phyloP scores from a whole-genome alignment of 306 rosid species.

The Inga leiocalycina region DNA sequence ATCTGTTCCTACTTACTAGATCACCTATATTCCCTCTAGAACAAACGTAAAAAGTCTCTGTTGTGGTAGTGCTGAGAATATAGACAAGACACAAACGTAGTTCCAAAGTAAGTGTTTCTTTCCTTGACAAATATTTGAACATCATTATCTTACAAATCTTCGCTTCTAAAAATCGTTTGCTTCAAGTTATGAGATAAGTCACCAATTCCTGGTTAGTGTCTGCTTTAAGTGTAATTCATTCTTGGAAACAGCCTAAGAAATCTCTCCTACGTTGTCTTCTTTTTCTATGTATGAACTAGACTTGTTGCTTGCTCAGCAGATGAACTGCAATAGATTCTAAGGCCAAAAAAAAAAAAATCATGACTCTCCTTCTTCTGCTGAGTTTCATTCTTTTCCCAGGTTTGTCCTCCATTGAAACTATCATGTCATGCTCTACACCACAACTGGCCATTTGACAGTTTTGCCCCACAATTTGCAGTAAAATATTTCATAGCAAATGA shows the following conservation, averaged over 20 bases:
- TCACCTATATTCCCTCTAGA: too few species aligned
- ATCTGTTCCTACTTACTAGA: too few species aligned
- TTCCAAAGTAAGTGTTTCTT: background rate
- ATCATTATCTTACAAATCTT: background rate
- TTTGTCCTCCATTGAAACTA: background rate
- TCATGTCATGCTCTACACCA: background rate
- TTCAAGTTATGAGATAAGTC: background rate
- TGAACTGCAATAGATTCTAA: background rate
- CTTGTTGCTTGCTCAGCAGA: background rate
- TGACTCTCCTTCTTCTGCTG: slow-evolving; percentile 12
- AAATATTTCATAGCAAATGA: background rate
- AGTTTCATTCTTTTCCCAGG: background rate
- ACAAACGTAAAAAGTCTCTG: too few species aligned
- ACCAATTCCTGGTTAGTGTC: background rate
- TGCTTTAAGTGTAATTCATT: slow-evolving; percentile 1
- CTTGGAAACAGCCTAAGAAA: background rate
- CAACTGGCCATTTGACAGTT: background rate
- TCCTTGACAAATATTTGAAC: background rate
- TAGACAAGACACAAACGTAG: background rate
- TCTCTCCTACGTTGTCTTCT: slow-evolving; percentile 3
- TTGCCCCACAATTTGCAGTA: background rate
- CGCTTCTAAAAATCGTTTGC: slow-evolving; percentile 1
- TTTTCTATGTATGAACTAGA: background rate
- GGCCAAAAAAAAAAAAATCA: background rate
- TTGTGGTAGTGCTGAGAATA: too few species aligned